These are phyloP conservation scores for Talaromyces sp. DNA, from an alignment of 2,329 filamentous ascomycete genomes.

Conservation along the genomic window DNA sequence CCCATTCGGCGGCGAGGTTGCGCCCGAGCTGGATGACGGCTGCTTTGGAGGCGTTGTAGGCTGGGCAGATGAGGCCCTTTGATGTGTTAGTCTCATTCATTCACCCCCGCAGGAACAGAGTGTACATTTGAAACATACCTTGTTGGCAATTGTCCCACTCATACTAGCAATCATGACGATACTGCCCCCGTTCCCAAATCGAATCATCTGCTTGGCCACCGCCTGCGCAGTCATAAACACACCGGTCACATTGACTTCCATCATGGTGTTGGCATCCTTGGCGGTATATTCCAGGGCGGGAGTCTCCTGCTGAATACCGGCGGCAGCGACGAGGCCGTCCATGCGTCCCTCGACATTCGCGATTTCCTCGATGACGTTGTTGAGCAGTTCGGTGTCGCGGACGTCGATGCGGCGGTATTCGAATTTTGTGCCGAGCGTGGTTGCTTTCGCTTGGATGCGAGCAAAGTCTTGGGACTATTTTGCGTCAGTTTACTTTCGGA, in stretches of 20 bases:
- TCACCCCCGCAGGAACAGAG: neutral
- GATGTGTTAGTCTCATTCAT: neutral
- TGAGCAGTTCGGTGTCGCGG: conserved; percentile 62
- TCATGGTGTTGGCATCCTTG: conserved; percentile 58
- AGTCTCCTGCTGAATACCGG: conserved; percentile 73
- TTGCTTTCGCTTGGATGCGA: conserved; percentile 58
- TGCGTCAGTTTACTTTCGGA: conserved; percentile 48
- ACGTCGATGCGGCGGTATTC: conserved; percentile 78
- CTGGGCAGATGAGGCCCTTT: conserved; percentile 45
- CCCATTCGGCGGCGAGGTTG: conserved; percentile 47
- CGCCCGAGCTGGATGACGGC: conserved; percentile 44
- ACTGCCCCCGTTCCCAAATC: conserved; percentile 54
- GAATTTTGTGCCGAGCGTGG: conserved; percentile 61
- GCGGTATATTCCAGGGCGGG: conserved; percentile 71
- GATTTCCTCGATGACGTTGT: conserved; percentile 63
- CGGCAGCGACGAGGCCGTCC: conserved; percentile 72
- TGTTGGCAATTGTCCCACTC: conserved; percentile 57
- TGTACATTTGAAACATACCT: conserved; percentile 27
- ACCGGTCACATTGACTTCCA: conserved; percentile 57
- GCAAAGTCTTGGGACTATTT: conserved; percentile 57
- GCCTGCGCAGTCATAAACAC: conserved; percentile 61
- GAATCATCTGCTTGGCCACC: conserved; percentile 60
- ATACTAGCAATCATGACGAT: conserved; percentile 61
- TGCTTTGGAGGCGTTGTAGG: conserved; percentile 47
- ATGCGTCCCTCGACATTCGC: conserved; percentile 65